Evolutionary conservation across 805 yeast genomes (phyloP), one percentile per base, ranked within the genome.

Genomic region (Teunomyces atbi): DNA sequence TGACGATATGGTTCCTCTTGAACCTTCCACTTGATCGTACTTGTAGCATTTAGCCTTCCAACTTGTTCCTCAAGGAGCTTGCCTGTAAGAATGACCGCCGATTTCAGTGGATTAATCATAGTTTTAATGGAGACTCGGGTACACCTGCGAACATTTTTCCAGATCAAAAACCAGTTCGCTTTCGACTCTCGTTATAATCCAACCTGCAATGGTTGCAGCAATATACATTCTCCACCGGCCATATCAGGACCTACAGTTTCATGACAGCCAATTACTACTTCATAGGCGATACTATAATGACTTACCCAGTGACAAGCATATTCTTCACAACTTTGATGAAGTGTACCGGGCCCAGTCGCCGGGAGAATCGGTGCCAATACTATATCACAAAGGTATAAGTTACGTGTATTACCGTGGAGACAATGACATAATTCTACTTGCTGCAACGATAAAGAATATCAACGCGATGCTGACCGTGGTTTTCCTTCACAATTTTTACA

Each of bases 381-480:
- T 82, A 8, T 51, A 66, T 34, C 58, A 62, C 45, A 65, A 73
- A 15, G 87, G 86, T 1, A 56, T 81, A 40, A 75, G 76, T 55
- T 86, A 79, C 60, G 65, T 81, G n/a, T 79, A 76, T 54, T 62
- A 82, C 8, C 65, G 68, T 50, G 65, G 60, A 26, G 79, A 74
- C 46, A 73, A 80, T 50, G 74, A 69, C 44, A 55, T 79, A 3
- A 51, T 71, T 4, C 42, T 78, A 6, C 47, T 79, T 59, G 66
- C 75, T 3, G 78, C 76, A 1, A 56, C 74, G 1, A 55, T 66
- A 19, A 57, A 57, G 26, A 82, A 85, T 56, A 59, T 77, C 45
- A 80, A 86, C 64, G 80, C 74, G 5, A 76, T 84, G 80, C 76
- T 79, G 60, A 65, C 76, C 16, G 58, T 85, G 39, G 67, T 80